Conservation (phyloP, 108 stramenopile genomes). For the Fragilaria radians region DNA sequence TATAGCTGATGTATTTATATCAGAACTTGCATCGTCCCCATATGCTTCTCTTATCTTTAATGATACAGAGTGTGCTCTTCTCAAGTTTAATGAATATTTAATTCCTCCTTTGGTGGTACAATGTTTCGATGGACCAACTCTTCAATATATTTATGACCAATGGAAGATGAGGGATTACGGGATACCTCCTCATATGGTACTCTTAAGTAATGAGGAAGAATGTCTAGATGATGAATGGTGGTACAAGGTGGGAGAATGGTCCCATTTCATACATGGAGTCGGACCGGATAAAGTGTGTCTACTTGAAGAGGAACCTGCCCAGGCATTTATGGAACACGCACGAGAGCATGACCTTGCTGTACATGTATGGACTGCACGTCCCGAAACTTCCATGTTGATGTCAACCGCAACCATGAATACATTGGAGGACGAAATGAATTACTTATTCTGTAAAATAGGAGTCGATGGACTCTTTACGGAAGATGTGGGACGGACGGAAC, state of each 20-base stretch:
- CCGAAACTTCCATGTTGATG: slow-evolving; percentile 25
- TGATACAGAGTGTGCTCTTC: slow-evolving; percentile 7
- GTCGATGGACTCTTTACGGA: slow-evolving; percentile 47
- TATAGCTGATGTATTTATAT: slow-evolving; percentile 26
- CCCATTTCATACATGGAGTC: slow-evolving; percentile 22
- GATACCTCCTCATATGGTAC: slow-evolving; percentile 29
- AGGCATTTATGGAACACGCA: slow-evolving; percentile 7
- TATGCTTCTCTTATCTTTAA: slow-evolving; percentile 18
- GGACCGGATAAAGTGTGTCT: slow-evolving; percentile 46
- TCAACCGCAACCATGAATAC: slow-evolving; percentile 12
- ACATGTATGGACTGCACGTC: slow-evolving; percentile 41
- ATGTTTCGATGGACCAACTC: slow-evolving; percentile 32
- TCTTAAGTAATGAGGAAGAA: slow-evolving; percentile 5
- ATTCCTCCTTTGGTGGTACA: slow-evolving; percentile 49
- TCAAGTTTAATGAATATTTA: slow-evolving; percentile 31
- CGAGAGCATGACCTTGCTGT: slow-evolving; percentile 27
- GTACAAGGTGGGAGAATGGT: slow-evolving; percentile 25
- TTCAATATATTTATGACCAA: slow-evolving; percentile 21
- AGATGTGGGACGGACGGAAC: slow-evolving; percentile 11
- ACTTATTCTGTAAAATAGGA: slow-evolving; percentile 33
- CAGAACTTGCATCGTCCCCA: slow-evolving; percentile 18
- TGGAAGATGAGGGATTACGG: slow-evolving; percentile 21
- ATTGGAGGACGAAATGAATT: slow-evolving; percentile 31
- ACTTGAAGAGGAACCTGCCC: not conserved
- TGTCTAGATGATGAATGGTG: slow-evolving; percentile 29